phyloP scores from a whole-genome alignment of 2,329 filamentous ascomycete species.

The Malbranchea cinnamomea region DNA sequence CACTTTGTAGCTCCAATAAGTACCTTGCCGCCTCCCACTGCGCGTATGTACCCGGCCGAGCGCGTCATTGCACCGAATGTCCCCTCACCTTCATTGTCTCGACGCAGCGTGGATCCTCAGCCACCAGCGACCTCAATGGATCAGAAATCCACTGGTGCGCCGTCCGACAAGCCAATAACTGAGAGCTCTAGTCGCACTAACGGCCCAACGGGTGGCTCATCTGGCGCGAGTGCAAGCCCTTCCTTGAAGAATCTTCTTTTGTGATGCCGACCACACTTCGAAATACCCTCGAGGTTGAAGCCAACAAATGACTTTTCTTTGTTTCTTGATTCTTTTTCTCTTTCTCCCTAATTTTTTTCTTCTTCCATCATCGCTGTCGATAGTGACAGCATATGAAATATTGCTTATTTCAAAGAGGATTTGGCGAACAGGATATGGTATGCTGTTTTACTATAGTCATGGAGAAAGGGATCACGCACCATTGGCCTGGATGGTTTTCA shows the following conservation, averaged over 20 bases:
- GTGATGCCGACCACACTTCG: constrained; percentile 21
- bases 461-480: no score
- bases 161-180: constrained; percentile 11
- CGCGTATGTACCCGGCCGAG: constrained; percentile 24
- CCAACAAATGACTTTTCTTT: constrained; percentile 2
- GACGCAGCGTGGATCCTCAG: constrained; percentile 21
- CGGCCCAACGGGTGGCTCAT: constrained; percentile 8
- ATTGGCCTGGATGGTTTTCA: no score
- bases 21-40: constrained; percentile 20
- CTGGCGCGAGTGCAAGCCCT: constrained; percentile 61
- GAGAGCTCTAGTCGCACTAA: constrained; percentile 16
- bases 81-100: constrained; percentile 22
- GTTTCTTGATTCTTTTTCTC: constrained; percentile 12
- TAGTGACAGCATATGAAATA: constrained; percentile 2
- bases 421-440: no score
- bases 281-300: background rate
- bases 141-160: constrained; percentile 8
- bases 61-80: constrained; percentile 19
- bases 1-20: constrained; percentile 23
- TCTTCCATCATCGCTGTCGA: background rate
- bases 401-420: no score
- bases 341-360: background rate
- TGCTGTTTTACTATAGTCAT: no score
- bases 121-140: constrained; percentile 20
- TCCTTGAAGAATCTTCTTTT: constrained; percentile 60